Evolutionary conservation across 495 filamentous ascomycete species (phyloP), one percentile per base, ranked within the genome.

Genomic region (Aspergillus heteromorphus): DNA sequence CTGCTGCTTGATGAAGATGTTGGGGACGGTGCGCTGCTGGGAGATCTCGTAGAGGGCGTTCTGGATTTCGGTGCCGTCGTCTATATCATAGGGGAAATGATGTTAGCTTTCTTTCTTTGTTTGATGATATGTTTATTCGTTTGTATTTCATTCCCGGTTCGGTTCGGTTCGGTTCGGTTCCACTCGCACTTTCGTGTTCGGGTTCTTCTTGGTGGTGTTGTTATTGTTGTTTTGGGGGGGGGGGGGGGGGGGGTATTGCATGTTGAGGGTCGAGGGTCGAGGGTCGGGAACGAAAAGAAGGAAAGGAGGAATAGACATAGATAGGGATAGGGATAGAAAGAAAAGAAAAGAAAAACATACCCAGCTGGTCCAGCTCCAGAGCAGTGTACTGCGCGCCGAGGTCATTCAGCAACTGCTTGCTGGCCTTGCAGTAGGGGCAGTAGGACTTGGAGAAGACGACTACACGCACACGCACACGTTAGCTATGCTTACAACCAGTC

Each of bases 381-480:
- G 74, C 57, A 61, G 78, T 83, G 70, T 82, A 89, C 65, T 91
- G 89, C 41, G 89, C 91, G 58, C 83, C 83, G 54, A 82, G 45
- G 34, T 83, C 72, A 60, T 73, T 79, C 60, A 99, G 77, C 34
- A 90, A 75, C 9, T 69, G 48, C 83, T 97, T 97, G 58, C 84
- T 83, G 50, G 91, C 79, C 27, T 67, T 74, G 79, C 92, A 97
- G 82, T 95, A 92, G n/a, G 92, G 92, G 81, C 93, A 99, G 74
- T 87, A 96, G 13, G 86, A 89, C 76, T 99, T 99, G 69, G 83
- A 88, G 82, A 98, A 98, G 59, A 98, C 87, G 56, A 92, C 89
- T 92, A 29, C 40, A 45, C 17, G 13, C 1, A 20, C 10, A 20
- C 20, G 8, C 21, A 38, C 14, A 1, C 29, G 7, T 40, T 43